These are phyloP conservation scores for Clonostachys sp. DNA, from an alignment of 2,329 filamentous ascomycete genomes.

Conservation along the genomic window DNA sequence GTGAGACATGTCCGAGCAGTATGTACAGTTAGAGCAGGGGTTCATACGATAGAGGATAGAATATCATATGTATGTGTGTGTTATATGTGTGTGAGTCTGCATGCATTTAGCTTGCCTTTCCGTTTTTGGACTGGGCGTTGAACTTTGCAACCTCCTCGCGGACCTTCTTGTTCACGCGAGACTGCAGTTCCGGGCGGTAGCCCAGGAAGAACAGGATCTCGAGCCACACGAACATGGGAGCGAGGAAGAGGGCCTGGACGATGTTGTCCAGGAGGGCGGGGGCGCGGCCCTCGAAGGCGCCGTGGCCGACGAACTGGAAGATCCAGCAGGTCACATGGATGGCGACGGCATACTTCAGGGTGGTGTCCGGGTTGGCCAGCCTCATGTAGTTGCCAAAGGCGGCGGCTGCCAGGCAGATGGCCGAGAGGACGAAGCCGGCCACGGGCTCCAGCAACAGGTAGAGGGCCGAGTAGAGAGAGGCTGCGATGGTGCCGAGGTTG, in stretches of 20 bases:
- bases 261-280: constrained; percentile 89
- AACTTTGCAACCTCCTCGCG: constrained; percentile 74
- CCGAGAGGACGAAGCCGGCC: constrained; percentile 72
- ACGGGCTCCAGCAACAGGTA: constrained; percentile 94
- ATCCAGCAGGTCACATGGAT: constrained; percentile 77
- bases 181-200: constrained; percentile 83
- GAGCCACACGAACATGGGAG: constrained; percentile 96
- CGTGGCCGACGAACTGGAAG: constrained; percentile 87
- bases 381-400: constrained; percentile 74
- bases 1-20: too few relatives aligned
- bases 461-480: constrained; percentile 67
- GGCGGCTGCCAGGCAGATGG: constrained; percentile 70
- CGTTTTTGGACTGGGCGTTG: constrained; percentile 49
- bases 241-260: constrained; percentile 85
- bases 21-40: too few relatives aligned
- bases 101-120: constrained; percentile 31
- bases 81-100: neutral
- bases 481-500: constrained; percentile 61
- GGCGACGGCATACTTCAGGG: constrained; percentile 55
- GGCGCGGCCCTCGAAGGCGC: constrained; percentile 79
- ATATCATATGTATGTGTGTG: too few relatives aligned
- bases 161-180: constrained; percentile 73
- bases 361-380: constrained; percentile 42
- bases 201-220: constrained; percentile 87
- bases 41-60: too few relatives aligned